Conservation (phyloP, 2,329 filamentous ascomycete species). For the Hypoxylon sp. region DNA sequence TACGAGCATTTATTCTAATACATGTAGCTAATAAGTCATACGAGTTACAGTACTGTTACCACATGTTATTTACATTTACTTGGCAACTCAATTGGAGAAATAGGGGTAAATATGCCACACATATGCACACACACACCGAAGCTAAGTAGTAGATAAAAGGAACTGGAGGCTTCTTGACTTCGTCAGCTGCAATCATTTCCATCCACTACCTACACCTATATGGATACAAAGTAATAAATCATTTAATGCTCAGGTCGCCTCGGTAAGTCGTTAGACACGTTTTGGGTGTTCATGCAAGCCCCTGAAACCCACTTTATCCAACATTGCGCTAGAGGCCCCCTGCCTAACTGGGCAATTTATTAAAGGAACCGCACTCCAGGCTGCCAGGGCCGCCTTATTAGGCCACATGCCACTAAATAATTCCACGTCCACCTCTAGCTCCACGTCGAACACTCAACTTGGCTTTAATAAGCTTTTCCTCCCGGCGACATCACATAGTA, state of each 20-base stretch:
- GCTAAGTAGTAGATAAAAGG: not conserved
- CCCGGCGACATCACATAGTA: slow-evolving; percentile 21
- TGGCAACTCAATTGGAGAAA: not conserved
- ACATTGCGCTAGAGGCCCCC: slow-evolving; percentile 31
- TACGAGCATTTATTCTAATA: not conserved
- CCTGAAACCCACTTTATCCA: slow-evolving; percentile 38
- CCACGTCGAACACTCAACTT: slow-evolving; percentile 18
- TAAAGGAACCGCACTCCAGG: slow-evolving; percentile 40
- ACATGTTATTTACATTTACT: slow-evolving; percentile 14
- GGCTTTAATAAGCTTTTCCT: slow-evolving; percentile 14
- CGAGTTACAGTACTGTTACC: not conserved
- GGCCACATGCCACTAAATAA: slow-evolving; percentile 38
- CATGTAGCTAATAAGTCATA: slow-evolving; percentile 10
- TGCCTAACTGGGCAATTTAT: slow-evolving; percentile 41
- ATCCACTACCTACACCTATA: not conserved
- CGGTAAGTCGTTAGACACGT: slow-evolving; percentile 41
- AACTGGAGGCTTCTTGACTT: not conserved
- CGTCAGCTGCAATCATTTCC: not conserved
- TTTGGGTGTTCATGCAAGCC: slow-evolving; percentile 41
- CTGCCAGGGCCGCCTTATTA: slow-evolving; percentile 37
- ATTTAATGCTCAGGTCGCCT: slow-evolving; percentile 28
- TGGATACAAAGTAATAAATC: not conserved
- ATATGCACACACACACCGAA: too few species aligned
- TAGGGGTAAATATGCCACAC: slow-evolving; percentile 6
- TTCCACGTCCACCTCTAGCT: slow-evolving; percentile 10